These are phyloP conservation scores for Phytophthora pluvialis DNA, from an alignment of 352 stramenopile genomes.

Conservation along the genomic window DNA sequence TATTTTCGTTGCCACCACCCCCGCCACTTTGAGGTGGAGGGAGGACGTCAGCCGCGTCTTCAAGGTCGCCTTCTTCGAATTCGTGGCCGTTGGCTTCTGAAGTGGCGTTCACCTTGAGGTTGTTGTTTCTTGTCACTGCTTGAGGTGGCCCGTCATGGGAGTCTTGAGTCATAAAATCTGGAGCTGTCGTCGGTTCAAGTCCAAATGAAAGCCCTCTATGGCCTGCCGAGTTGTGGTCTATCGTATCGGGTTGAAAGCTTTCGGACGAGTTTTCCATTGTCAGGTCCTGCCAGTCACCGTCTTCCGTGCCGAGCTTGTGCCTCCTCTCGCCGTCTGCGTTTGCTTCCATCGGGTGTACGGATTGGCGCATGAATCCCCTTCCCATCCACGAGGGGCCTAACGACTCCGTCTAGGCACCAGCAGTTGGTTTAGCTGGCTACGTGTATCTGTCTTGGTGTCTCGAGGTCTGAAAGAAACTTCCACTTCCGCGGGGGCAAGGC, in stretches of 20 bases:
- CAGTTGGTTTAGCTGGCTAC: conserved; percentile 7
- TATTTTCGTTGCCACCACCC: conserved; percentile 7
- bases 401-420: conserved; percentile 15
- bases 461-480: conserved; percentile 11
- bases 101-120: conserved; percentile 28
- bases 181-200: conserved; percentile 16
- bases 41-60: conserved; percentile 23
- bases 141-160: not conserved
- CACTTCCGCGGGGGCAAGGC: conserved; percentile 17
- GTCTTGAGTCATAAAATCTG: conserved; percentile 24
- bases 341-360: conserved; percentile 69
- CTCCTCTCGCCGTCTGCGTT: conserved; percentile 20
- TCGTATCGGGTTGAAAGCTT: conserved; percentile 16
- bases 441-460: conserved; percentile 15
- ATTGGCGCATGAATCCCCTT: conserved; percentile 67
- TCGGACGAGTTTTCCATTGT: conserved; percentile 41
- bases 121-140: conserved; percentile 14
- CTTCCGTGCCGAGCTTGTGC: conserved; percentile 25
- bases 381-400: conserved; percentile 38
- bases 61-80: conserved; percentile 29
- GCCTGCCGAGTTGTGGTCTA: not conserved
- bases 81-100: conserved; percentile 12
- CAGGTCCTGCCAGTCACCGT: conserved; percentile 36
- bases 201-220: conserved; percentile 18
- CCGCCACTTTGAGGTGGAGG: conserved; percentile 11